Evolutionary conservation across 257 asterid species (phyloP), one percentile per base, ranked within the genome.

Genomic region (Solanum dulcamara): DNA sequence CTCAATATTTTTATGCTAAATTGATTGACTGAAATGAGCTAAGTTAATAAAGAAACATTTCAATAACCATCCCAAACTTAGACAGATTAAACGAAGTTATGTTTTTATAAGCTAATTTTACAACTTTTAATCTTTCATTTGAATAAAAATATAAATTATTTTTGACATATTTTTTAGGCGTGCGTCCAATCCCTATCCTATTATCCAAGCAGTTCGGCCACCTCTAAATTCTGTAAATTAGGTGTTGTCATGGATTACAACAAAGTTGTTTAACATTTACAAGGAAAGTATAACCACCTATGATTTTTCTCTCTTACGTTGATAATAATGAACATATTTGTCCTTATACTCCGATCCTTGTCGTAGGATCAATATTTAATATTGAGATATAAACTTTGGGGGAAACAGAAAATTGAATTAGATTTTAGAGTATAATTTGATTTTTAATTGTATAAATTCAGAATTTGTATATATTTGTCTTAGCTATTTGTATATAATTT

Each of bases 181-280:
- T 77, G 62, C 59, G 32, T 28, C 5, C 83, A 46, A 77, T 46
- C 18, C 42, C 83, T 46, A 48, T 77, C 83, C 64, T 2, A 18
- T 17, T 77, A 46, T 9, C 81, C 57, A 74, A 74, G n/a, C 55
- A 42, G 53, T 42, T 77, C 64, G 64, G 83, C 83, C 42, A 77
- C 44, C 83, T 9, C 62, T 77, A 77, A 77, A 77, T 48, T 46
- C 7, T 7, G 38, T 44, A 26, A 26, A 40, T n/a, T 40, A 26
- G 81, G 24, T 77, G 18, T 46, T 77, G 15, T 28, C 42, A 46
- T 77, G 6, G 17, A 9, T 46, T 35, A 68, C 17, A 68, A 33
- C 18, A 46, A 46, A 8, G 26, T 46, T 15, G n/a, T 75, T 46
- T 44, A 46, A 46, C 26, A 77, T 12, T 77, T 46, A 46, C 26